Conservation (phyloP, 2,329 filamentous ascomycete genomes). For the Aphanoascus verrucosus region DNA sequence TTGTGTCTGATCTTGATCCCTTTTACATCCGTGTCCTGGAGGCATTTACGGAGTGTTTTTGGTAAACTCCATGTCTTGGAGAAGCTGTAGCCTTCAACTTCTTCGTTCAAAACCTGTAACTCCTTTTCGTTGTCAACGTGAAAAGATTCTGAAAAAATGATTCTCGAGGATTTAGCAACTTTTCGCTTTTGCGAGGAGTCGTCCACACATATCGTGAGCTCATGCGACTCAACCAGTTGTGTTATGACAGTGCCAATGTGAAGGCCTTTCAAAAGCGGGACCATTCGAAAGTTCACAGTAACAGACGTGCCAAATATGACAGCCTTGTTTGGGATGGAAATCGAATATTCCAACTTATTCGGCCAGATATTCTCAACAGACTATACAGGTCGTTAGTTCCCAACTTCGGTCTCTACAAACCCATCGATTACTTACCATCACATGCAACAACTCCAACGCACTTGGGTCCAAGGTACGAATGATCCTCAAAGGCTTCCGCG, state of each 20-base stretch:
- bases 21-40: constrained; percentile 80
- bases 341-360: constrained; percentile 93
- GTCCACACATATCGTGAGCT: constrained; percentile 48
- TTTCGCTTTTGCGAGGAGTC: constrained; percentile 30
- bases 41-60: constrained; percentile 67
- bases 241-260: constrained; percentile 73
- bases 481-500: constrained; percentile 66
- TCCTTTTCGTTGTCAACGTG: constrained; percentile 58
- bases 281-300: constrained; percentile 73
- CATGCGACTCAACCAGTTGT: constrained; percentile 68
- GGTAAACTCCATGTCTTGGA: constrained; percentile 57
- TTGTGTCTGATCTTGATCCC: constrained; percentile 91
- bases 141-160: constrained; percentile 57
- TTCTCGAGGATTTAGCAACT: constrained; percentile 52
- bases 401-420: not conserved
- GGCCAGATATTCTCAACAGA: constrained; percentile 94
- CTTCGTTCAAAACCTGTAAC: constrained; percentile 44
- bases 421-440: constrained; percentile 50
- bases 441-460: constrained; percentile 67
- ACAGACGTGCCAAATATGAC: constrained; percentile 86
- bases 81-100: constrained; percentile 51
- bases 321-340: constrained; percentile 85
- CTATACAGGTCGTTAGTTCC: constrained; percentile 6
- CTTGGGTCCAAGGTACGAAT: constrained; percentile 67
- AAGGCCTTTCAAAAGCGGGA: constrained; percentile 79